Evolutionary conservation across 495 filamentous ascomycete species (phyloP), one percentile per base, ranked within the genome.

Genomic region (Lasiosphaeria hispida): DNA sequence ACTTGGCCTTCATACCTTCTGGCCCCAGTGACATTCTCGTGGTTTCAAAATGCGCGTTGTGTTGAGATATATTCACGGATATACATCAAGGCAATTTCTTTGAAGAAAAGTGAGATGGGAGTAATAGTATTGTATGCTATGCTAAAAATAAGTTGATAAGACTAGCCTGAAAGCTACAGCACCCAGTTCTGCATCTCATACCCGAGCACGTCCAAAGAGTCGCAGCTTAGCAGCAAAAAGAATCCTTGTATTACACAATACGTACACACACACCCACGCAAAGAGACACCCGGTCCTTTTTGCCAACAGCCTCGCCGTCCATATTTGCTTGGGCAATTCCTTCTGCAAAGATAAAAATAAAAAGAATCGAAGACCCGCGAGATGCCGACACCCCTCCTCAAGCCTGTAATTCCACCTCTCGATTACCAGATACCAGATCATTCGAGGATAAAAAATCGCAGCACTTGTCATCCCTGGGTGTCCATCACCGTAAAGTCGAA

Each of bases 281-380:
- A 49, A 49, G 47, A 36, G 47, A 49, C 47, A 14, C 47, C 47
- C 35, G 47, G 47, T 49, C 47, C 47, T 33, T 49, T 7, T 15
- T 48, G n/a, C n/a, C n/a, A n/a, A 48, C 18, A 6, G 4, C 9
- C 47, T 34, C 14, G 33, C 47, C 5, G 13, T 14, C n/a, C 9
- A 7, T 36, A 19, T 2, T 19, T 23, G 15, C 15, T 49, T 30
- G 23, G 5, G 23, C 5, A 5, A 30, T 5, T 30, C 23, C 23
- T 7, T 36, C 9, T 33, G 10, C 4, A 19, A 6, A 36, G 4
- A 10, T n/a, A 14, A 36, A 49, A 15, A n/a, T 7, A 49, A 35
- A 2, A 19, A 49, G 8, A n/a, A 19, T 17, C 17, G 18, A 14
- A 15, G 14, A n/a, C 7, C 13, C 41, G 14, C 41, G 7, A 8